phyloP scores from a whole-genome alignment of 2,329 filamentous ascomycete species.

The Alternaria postmessia region DNA sequence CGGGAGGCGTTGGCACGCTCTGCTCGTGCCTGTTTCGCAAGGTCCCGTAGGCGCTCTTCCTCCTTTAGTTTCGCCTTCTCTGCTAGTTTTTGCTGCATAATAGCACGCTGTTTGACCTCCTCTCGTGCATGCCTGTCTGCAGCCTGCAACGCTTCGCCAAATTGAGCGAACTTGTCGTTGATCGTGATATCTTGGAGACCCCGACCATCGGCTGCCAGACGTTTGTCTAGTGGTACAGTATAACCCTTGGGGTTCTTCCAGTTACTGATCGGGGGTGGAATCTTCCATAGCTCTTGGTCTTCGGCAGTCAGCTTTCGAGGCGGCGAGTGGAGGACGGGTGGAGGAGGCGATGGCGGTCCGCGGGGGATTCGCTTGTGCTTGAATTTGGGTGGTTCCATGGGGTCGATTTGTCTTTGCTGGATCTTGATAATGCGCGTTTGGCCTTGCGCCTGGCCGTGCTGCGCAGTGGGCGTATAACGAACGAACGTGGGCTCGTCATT shows the following conservation, averaged over 20 bases:
- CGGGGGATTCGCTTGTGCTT: constrained; percentile 98
- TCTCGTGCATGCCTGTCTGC: constrained; percentile 94
- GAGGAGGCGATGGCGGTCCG: constrained; percentile 89
- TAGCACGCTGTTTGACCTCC: constrained; percentile 87
- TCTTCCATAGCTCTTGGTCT: constrained; percentile 97
- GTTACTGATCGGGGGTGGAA: constrained; percentile 88
- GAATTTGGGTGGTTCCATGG: constrained; percentile 97
- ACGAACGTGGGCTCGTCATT: constrained; percentile 91
- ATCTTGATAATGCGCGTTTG: constrained; percentile 99
- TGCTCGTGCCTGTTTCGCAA: constrained; percentile 91
- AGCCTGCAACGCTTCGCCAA: constrained; percentile 92
- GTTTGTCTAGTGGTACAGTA: constrained; percentile 94
- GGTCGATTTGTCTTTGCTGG: constrained; percentile 90
- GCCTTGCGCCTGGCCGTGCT: constrained; percentile 87
- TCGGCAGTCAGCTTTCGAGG: constrained; percentile 94
- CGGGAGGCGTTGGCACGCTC: constrained; percentile 68
- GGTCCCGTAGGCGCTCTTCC: constrained; percentile 85
- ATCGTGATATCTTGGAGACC: constrained; percentile 93
- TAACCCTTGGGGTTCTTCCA: constrained; percentile 99
- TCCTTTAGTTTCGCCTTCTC: constrained; percentile 97
- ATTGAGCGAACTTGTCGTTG: constrained; percentile 98
- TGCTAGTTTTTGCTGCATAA: constrained; percentile 94
- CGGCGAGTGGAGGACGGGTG: constrained; percentile 93
- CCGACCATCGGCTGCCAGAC: constrained; percentile 90
- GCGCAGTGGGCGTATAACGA: constrained; percentile 92